Evolutionary conservation across 2,329 filamentous ascomycete species (phyloP).

Genomic region (Endocalyx cinctus): DNA sequence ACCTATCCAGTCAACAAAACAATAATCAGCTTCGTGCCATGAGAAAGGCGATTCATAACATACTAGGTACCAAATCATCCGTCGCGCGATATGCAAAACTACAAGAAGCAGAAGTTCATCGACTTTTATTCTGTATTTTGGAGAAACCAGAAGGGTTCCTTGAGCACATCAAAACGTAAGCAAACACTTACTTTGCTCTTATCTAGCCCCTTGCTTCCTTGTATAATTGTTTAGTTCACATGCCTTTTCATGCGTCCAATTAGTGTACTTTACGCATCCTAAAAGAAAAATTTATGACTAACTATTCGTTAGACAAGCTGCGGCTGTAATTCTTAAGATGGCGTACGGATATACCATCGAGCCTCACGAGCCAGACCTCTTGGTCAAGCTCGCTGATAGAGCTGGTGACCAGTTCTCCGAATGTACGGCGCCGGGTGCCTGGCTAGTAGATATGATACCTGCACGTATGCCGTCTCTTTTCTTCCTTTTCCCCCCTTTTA

Average conservation of each 20-base stretch:
- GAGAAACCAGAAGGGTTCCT: constrained; percentile 6
- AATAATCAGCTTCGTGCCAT: constrained; percentile 14
- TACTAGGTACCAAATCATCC: constrained; percentile 23
- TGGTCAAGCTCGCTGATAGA: constrained; percentile 15
- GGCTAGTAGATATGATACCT: constrained; percentile 3
- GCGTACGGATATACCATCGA: constrained; percentile 24
- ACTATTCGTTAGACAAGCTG: too few relatives aligned
- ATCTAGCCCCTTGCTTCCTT: too few relatives aligned
- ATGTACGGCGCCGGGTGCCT: constrained; percentile 14
- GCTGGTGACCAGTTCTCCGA: constrained; percentile 15
- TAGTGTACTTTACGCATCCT: too few relatives aligned
- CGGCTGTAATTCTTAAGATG: constrained; percentile 21
- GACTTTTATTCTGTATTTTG: constrained; percentile 12
- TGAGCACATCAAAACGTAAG: constrained; percentile 16
- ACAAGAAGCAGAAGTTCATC: constrained; percentile 10
- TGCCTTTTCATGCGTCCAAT: too few relatives aligned
- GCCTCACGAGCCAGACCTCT: constrained; percentile 14
- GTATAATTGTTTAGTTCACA: too few relatives aligned
- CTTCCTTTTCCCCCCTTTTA: too few relatives aligned
- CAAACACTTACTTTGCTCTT: too few relatives aligned
- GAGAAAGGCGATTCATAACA: constrained; percentile 22
- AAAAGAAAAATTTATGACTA: too few relatives aligned
- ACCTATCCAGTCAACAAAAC: too few relatives aligned
- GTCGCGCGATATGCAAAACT: constrained; percentile 8
- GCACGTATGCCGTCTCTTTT: too few relatives aligned